Evolutionary conservation across 805 yeast genomes (phyloP).

Genomic region (Middelhovenomyces tepae): DNA sequence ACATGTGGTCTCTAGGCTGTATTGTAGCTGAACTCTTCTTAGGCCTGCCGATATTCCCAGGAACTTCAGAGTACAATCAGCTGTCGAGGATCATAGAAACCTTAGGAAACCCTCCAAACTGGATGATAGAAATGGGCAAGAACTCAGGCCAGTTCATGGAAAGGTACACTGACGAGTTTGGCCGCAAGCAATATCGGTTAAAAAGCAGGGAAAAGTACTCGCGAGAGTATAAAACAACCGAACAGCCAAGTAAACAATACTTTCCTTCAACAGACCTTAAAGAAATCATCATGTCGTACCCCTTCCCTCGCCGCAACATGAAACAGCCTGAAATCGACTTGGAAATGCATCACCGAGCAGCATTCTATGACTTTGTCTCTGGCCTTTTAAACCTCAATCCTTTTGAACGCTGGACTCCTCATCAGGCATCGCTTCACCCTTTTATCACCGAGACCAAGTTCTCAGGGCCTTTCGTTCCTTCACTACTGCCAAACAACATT

Average conservation of each 20-base stretch:
- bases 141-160: conserved; percentile 64
- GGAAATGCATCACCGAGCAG: conserved; percentile 63
- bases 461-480: conserved; percentile 33
- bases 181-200: conserved; percentile 30
- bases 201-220: conserved; percentile 48
- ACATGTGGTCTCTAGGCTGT: conserved; percentile 96
- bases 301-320: conserved; percentile 32
- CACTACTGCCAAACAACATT: conserved; percentile 7
- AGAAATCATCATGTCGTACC: conserved; percentile 71
- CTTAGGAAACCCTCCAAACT: conserved; percentile 78
- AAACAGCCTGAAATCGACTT: conserved; percentile 42
- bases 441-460: conserved; percentile 62
- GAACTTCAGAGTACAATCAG: conserved; percentile 89
- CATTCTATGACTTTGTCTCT: conserved; percentile 65
- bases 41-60: conserved; percentile 92
- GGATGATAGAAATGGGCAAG: conserved; percentile 96
- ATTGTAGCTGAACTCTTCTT: conserved; percentile 82
- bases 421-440: conserved; percentile 87
- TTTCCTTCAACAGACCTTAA: conserved; percentile 56
- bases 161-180: conserved; percentile 32
- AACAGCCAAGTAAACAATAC: conserved; percentile 78
- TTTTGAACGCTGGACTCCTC: conserved; percentile 93
- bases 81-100: conserved; percentile 71
- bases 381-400: conserved; percentile 83
- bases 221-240: conserved; percentile 35